Conservation (phyloP, 2,329 filamentous ascomycete species). For the Beauveria medogensis region DNA sequence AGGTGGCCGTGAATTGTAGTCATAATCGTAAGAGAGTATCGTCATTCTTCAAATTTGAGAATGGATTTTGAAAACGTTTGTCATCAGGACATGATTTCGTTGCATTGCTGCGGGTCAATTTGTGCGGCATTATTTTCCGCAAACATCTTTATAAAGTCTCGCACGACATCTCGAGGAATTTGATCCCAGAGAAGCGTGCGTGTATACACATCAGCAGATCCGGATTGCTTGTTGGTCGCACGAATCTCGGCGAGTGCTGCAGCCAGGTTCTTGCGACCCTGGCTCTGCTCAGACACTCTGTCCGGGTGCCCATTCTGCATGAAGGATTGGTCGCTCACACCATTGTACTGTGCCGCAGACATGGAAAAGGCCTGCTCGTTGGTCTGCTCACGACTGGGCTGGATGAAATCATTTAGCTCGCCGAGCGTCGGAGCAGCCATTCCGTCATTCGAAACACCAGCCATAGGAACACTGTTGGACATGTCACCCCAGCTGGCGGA, state of each 20-base stretch:
- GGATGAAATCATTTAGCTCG: slow-evolving; percentile 59
- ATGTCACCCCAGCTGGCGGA: slow-evolving; percentile 42
- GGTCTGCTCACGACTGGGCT: slow-evolving; percentile 75
- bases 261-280: slow-evolving; percentile 65
- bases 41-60: slow-evolving; percentile 10
- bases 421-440: slow-evolving; percentile 54
- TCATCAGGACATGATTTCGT: slow-evolving; percentile 33
- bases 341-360: slow-evolving; percentile 80
- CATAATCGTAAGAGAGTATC: slow-evolving; percentile 26
- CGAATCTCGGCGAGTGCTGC: slow-evolving; percentile 77
- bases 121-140: slow-evolving; percentile 57
- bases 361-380: slow-evolving; percentile 83
- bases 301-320: slow-evolving; percentile 44
- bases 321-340: slow-evolving; percentile 60
- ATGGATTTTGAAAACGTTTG: slow-evolving; percentile 22
- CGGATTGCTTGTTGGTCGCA: slow-evolving; percentile 56
- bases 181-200: slow-evolving; percentile 90
- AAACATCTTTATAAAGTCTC: slow-evolving; percentile 87
- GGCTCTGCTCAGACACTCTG: slow-evolving; percentile 41
- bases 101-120: slow-evolving; percentile 33
- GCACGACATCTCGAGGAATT: slow-evolving; percentile 84
- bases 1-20: slow-evolving; percentile 15
- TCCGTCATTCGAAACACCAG: slow-evolving; percentile 25
- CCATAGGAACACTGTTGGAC: slow-evolving; percentile 36
- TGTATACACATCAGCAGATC: slow-evolving; percentile 81